Evolutionary conservation across 176 grass and related monocot species (phyloP).

Genomic region (Aegilops umbellulata): DNA sequence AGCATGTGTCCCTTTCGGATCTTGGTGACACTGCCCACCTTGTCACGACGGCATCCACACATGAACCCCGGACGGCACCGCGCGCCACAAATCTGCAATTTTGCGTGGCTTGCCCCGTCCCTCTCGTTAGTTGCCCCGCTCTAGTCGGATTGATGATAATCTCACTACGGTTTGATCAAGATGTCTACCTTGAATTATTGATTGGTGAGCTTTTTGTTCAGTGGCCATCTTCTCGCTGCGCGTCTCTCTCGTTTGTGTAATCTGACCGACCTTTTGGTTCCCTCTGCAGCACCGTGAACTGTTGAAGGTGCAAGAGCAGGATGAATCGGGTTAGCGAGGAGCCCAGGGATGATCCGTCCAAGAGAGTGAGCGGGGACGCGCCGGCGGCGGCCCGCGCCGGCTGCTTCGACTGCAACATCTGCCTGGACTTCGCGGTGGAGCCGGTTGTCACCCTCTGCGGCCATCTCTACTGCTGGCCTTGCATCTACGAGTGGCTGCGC

Average conservation of each 20-base stretch:
- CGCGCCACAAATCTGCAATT: not conserved
- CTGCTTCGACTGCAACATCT: slow-evolving; percentile 98
- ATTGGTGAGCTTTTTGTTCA: not conserved
- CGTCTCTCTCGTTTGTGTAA: not conserved
- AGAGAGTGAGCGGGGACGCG: slow-evolving; percentile 11
- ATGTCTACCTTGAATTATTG: not conserved
- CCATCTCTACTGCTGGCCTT: slow-evolving; percentile 96
- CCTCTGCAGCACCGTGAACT: slow-evolving; percentile 18
- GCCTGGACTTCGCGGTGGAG: slow-evolving; percentile 69
- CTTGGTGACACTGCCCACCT: not conserved
- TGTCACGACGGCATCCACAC: slow-evolving; percentile 7
- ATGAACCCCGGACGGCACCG: slow-evolving; percentile 13
- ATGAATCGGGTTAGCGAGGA: slow-evolving; percentile 21
- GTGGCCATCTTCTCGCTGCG: not conserved
- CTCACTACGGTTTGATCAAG: not conserved
- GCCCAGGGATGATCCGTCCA: slow-evolving; percentile 2
- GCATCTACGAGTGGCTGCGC: slow-evolving; percentile 96
- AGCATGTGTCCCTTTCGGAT: not conserved
- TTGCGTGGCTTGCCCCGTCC: slow-evolving; percentile 6
- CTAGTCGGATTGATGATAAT: not conserved
- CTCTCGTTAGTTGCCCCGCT: not conserved
- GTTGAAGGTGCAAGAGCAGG: not conserved
- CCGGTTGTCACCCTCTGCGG: slow-evolving; percentile 93
- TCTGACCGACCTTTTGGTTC: slow-evolving; percentile 5
- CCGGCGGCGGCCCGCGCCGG: slow-evolving; percentile 1